Conservation (phyloP, 2,329 filamentous ascomycete genomes). For the Aspergillus tanneri region DNA sequence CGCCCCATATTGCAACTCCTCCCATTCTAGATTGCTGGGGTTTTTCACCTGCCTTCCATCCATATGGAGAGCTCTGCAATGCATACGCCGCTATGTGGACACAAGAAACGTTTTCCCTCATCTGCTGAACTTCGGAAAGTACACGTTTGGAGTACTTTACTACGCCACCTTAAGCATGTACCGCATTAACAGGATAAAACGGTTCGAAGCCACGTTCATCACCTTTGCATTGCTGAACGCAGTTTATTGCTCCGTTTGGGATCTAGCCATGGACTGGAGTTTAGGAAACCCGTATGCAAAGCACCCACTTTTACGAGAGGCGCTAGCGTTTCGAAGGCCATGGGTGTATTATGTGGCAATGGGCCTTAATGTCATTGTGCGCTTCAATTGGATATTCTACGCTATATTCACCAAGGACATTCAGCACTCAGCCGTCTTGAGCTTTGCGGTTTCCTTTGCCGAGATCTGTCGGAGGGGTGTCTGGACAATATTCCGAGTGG, state of each 20-base stretch:
- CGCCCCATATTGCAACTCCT: conserved; percentile 78
- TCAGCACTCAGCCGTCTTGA: conserved; percentile 79
- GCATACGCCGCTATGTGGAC: conserved; percentile 82
- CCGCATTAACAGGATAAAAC: conserved; percentile 64
- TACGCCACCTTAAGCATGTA: conserved; percentile 79
- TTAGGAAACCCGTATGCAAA: conserved; percentile 74
- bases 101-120: conserved; percentile 88
- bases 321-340: conserved; percentile 71
- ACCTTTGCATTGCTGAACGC: conserved; percentile 77
- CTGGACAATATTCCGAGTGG: conserved; percentile 90
- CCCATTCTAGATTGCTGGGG: conserved; percentile 75
- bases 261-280: conserved; percentile 94
- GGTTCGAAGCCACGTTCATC: conserved; percentile 70
- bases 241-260: conserved; percentile 85
- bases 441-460: conserved; percentile 73
- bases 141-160: conserved; percentile 76
- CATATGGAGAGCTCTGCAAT: conserved; percentile 89
- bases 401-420: conserved; percentile 75
- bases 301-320: conserved; percentile 69
- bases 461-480: conserved; percentile 84
- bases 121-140: conserved; percentile 89
- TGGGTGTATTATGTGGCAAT: conserved; percentile 90
- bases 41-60: conserved; percentile 82
- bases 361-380: conserved; percentile 75
- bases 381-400: conserved; percentile 95